Evolutionary conservation across 2,329 filamentous ascomycete genomes (phyloP).

Genomic region (Colletotrichum brevisporum): DNA sequence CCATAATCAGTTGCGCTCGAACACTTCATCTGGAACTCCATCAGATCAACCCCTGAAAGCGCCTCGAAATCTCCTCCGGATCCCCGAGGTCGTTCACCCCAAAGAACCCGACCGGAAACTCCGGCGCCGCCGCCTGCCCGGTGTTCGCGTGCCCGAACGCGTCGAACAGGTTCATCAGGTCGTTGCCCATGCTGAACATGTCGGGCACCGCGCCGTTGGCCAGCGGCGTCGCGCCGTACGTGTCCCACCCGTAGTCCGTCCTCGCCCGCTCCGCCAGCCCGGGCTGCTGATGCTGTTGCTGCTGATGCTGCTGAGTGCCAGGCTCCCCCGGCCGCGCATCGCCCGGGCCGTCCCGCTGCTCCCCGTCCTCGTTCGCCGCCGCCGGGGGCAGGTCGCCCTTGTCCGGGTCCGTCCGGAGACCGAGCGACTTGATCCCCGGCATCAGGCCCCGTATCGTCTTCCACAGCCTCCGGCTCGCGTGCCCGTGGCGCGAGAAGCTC

Average conservation of each 20-base stretch:
- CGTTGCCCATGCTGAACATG: slow-evolving; percentile 52
- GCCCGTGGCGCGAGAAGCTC: slow-evolving; percentile 50
- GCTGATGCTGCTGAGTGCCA: no score
- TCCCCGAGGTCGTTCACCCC: slow-evolving; percentile 33
- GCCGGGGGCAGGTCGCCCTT: slow-evolving; percentile 13
- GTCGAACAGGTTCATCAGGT: slow-evolving; percentile 54
- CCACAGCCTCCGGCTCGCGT: slow-evolving; percentile 52
- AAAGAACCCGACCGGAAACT: slow-evolving; percentile 31
- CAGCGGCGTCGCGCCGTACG: slow-evolving; percentile 10
- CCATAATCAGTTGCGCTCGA: background rate
- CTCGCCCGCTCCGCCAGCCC: background rate
- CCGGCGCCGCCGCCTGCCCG: slow-evolving; percentile 34
- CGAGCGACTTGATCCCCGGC: slow-evolving; percentile 48
- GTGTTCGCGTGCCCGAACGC: slow-evolving; percentile 45
- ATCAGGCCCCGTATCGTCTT: slow-evolving; percentile 52
- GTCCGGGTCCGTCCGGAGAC: slow-evolving; percentile 41
- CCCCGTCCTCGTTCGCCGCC: slow-evolving; percentile 27
- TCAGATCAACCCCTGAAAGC: slow-evolving; percentile 50
- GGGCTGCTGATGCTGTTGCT: background rate
- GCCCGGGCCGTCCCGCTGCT: slow-evolving; percentile 34
- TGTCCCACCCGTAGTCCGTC: slow-evolving; percentile 17
- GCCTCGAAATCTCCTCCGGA: slow-evolving; percentile 49
- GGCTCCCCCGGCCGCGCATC: slow-evolving; percentile 9
- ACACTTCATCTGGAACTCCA: background rate
- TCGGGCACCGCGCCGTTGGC: slow-evolving; percentile 46